A percentile compares a stretch with the other conserved stretches of the same genome.
These are phyloP conservation scores for Salvia sclarea DNA, from an alignment of 305 asterid species.

Conservation along the genomic window DNA sequence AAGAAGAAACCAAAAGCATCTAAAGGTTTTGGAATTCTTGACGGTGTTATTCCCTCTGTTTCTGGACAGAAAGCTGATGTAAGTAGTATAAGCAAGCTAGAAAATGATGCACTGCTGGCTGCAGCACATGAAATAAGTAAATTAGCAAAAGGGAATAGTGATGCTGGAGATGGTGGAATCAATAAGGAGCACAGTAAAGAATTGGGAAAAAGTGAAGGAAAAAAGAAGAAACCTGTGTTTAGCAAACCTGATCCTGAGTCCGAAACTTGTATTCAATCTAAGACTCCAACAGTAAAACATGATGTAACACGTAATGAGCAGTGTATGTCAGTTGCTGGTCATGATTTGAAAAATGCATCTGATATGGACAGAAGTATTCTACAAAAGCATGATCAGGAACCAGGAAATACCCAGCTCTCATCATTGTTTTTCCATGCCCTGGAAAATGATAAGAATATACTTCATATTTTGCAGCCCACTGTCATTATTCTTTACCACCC, in stretches of 20 bases:
- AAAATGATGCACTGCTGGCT: constrained; percentile 83
- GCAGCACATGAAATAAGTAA: constrained; percentile 75
- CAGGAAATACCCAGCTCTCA: constrained; percentile 50
- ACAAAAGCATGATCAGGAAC: constrained; percentile 54
- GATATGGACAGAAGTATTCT: constrained; percentile 46
- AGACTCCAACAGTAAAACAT: constrained; percentile 38
- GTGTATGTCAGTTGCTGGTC: constrained; percentile 33
- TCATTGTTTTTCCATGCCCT: constrained; percentile 79
- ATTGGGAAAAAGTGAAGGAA: constrained; percentile 40
- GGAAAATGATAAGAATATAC: constrained; percentile 75
- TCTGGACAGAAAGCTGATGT: constrained; percentile 75
- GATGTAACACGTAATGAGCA: constrained; percentile 35
- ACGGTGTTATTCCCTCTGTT: constrained; percentile 63
- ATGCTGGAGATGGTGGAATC: constrained; percentile 40
- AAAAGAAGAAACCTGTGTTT: constrained; percentile 45
- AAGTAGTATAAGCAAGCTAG: constrained; percentile 79
- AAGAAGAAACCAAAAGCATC: constrained; percentile 80
- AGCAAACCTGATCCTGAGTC: constrained; percentile 45
- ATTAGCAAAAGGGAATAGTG: constrained; percentile 48
- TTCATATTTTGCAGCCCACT: constrained; percentile 83
- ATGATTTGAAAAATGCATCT: constrained; percentile 38
- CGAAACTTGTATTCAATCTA: constrained; percentile 46
- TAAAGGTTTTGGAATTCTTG: constrained; percentile 89
- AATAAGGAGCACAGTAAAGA: constrained; percentile 45
- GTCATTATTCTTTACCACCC: constrained; percentile 91